Percentiles rank a stretch among this genome's conserved stretches.
These are phyloP conservation scores for Gaeumannomyces tritici DNA, from an alignment of 2,329 filamentous ascomycete genomes.

Conservation along the genomic window DNA sequence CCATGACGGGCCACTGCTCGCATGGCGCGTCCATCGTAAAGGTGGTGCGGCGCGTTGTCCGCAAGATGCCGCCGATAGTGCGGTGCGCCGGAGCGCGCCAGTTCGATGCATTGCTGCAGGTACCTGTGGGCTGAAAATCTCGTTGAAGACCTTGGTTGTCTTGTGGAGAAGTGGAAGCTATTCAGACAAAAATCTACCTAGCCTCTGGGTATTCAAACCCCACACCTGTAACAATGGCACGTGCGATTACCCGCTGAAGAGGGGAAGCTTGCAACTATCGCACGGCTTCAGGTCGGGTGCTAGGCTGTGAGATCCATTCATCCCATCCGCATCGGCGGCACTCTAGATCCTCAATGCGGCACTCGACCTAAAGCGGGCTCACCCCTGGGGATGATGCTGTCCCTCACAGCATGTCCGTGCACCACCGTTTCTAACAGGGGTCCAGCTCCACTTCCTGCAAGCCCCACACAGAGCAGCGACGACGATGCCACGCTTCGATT, in stretches of 20 bases:
- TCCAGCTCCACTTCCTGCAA: background rate
- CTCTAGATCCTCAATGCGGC: background rate
- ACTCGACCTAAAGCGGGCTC: background rate
- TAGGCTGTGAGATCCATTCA: background rate
- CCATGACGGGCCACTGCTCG: background rate
- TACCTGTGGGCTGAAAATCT: background rate
- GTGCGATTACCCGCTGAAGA: background rate
- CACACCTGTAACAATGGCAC: background rate
- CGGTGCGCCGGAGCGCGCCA: background rate
- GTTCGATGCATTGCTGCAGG: background rate
- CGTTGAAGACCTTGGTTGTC: background rate
- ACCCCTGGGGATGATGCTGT: background rate
- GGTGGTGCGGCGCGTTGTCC: background rate
- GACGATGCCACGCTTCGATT: background rate
- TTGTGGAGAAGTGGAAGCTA: background rate
- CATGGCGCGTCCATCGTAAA: constrained; percentile 9
- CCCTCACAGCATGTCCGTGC: background rate
- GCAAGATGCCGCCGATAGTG: background rate
- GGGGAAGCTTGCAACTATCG: background rate
- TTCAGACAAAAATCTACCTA: background rate
- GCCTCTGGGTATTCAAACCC: background rate
- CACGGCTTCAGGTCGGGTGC: background rate
- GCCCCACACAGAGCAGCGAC: background rate
- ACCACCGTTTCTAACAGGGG: background rate
- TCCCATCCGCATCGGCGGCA: background rate